phyloP scores from a whole-genome alignment of 805 yeast species.

The Ogataea philodendri region DNA sequence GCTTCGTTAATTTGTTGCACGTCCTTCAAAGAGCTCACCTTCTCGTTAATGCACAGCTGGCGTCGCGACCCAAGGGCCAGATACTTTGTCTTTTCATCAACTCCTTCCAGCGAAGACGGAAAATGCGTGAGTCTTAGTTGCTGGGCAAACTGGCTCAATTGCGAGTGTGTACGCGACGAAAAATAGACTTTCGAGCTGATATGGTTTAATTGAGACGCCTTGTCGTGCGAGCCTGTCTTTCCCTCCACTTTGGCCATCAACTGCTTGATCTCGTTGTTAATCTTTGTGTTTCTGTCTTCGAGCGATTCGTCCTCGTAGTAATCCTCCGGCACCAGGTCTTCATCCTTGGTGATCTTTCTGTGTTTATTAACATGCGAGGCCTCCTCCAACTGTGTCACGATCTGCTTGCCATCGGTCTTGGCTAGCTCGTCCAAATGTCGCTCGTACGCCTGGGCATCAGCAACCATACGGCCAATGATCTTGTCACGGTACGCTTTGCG shows the following conservation, averaged over 20 bases:
- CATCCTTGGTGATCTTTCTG: slow-evolving; percentile 17
- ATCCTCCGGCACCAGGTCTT: slow-evolving; percentile 35
- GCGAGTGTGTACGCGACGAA: slow-evolving; percentile 90
- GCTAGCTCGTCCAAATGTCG: slow-evolving; percentile 37
- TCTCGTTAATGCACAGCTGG: slow-evolving; percentile 76
- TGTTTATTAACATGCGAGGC: slow-evolving; percentile 13
- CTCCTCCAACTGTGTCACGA: slow-evolving; percentile 24
- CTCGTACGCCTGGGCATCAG: slow-evolving; percentile 41
- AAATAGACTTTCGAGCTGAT: slow-evolving; percentile 55
- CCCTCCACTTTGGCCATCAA: slow-evolving; percentile 45
- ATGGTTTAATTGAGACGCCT: slow-evolving; percentile 23
- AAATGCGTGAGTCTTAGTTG: slow-evolving; percentile 65
- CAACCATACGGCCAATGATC: slow-evolving; percentile 30
- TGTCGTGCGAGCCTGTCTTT: slow-evolving; percentile 21
- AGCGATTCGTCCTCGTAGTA: slow-evolving; percentile 35
- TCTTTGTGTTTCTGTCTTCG: slow-evolving; percentile 32
- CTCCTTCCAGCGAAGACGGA: slow-evolving; percentile 52
- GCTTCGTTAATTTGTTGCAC: slow-evolving; percentile 69
- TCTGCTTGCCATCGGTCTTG: slow-evolving; percentile 23
- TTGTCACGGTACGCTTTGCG: slow-evolving; percentile 33
- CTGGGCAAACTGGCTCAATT: slow-evolving; percentile 72
- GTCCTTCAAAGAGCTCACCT: slow-evolving; percentile 49
- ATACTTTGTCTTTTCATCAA: slow-evolving; percentile 58
- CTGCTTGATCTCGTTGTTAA: slow-evolving; percentile 47
- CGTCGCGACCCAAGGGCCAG: slow-evolving; percentile 79